phyloP scores from a whole-genome alignment of 2,329 filamentous ascomycete genomes.

The Plectosphaerella sp. region DNA sequence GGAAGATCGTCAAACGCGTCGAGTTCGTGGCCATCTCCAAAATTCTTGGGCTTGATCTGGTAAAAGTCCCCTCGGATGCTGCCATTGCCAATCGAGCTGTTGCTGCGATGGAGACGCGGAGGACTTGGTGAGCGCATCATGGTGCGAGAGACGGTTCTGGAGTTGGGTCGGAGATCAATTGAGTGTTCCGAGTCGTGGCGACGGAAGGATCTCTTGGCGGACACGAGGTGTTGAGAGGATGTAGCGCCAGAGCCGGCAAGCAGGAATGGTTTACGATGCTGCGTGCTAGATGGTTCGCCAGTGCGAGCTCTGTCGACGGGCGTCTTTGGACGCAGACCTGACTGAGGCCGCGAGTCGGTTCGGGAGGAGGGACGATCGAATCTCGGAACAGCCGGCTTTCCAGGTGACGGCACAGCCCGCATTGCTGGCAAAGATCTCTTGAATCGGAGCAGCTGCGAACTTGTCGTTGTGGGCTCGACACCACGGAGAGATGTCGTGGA shows the following conservation, averaged over 20 bases:
- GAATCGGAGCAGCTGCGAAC: slow-evolving; percentile 58
- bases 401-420: slow-evolving; percentile 44
- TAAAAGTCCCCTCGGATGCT: slow-evolving; percentile 13
- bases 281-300: slow-evolving; percentile 47
- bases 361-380: slow-evolving; percentile 58
- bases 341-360: slow-evolving; percentile 47
- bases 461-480: slow-evolving; percentile 57
- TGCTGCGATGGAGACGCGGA: slow-evolving; percentile 36
- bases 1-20: slow-evolving; percentile 93
- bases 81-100: slow-evolving; percentile 14
- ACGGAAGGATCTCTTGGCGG: slow-evolving; percentile 69
- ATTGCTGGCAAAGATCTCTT: slow-evolving; percentile 63
- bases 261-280: slow-evolving; percentile 67
- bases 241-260: slow-evolving; percentile 69
- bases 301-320: slow-evolving; percentile 60
- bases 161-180: slow-evolving; percentile 52
- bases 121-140: slow-evolving; percentile 59
- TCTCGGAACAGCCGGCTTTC: slow-evolving; percentile 41
- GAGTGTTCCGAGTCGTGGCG: slow-evolving; percentile 78
- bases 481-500: slow-evolving; percentile 50
- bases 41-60: slow-evolving; percentile 56
- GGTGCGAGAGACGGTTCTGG: slow-evolving; percentile 53
- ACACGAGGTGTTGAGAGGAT: slow-evolving; percentile 70
- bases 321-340: slow-evolving; percentile 61
- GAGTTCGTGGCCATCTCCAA: slow-evolving; percentile 88